phyloP scores from a whole-genome alignment of 176 grass and related monocot species.

The Thinopyrum elongatum region DNA sequence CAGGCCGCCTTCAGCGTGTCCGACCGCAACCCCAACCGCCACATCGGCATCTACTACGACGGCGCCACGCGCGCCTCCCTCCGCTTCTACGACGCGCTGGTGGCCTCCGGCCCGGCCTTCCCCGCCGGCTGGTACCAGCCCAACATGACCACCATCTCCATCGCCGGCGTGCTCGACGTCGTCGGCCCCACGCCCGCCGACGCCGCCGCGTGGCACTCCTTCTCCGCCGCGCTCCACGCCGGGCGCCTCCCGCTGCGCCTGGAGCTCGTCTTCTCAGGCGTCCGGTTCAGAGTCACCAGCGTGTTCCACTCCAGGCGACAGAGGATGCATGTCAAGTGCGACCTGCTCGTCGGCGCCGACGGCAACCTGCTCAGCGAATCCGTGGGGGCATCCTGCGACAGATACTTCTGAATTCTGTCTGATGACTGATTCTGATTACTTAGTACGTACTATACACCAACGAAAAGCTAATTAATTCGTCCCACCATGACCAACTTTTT shows the following conservation, averaged over 20 bases:
- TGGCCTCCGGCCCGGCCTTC: constrained; percentile 34
- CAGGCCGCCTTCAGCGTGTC: constrained; percentile 43
- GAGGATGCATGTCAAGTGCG: constrained; percentile 48
- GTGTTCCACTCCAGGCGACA: constrained; percentile 33
- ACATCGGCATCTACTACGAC: constrained; percentile 65
- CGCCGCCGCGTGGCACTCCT: constrained; percentile 3
- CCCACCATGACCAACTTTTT: too few species aligned
- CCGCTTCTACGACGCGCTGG: constrained; percentile 25
- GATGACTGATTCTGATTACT: too few species aligned
- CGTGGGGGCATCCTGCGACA: constrained; percentile 19
- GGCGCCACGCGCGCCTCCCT: constrained; percentile 20
- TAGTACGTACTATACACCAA: too few species aligned
- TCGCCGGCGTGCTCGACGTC: constrained; percentile 28
- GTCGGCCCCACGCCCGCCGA: not conserved
- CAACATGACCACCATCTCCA: constrained; percentile 47
- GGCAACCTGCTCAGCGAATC: not conserved
- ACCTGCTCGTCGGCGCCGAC: constrained; percentile 22
- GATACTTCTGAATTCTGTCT: constrained; percentile 29
- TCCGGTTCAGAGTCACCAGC: constrained; percentile 35
- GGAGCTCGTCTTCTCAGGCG: constrained; percentile 29
- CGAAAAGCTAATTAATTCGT: too few species aligned
- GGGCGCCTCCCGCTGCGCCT: constrained; percentile 36
- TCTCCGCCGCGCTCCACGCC: constrained; percentile 7
- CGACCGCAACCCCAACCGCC: constrained; percentile 48
- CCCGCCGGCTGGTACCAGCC: constrained; percentile 54